Evolutionary conservation across 768 basidiomycete genomes (phyloP), one percentile per base, ranked within the genome.

Genomic region (Aureoboletus auriporus): DNA sequence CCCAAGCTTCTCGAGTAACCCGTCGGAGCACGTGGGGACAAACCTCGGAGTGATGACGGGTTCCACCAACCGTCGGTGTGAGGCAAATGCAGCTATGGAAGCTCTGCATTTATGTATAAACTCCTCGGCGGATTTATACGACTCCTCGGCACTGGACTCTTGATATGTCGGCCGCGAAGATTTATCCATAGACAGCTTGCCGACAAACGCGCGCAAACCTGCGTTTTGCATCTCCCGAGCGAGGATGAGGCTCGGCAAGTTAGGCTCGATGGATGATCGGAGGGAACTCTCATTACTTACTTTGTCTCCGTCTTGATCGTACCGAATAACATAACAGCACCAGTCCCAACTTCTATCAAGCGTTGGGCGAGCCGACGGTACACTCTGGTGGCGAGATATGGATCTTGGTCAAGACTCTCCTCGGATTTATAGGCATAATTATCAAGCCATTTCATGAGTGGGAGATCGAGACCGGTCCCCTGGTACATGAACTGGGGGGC

Each of bases 31-130:
- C 0, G 91, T 91, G 1, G 93, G 93, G 3, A 94, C 84, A 54
- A 94, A 95, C 14, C 93, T 80, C 0, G 93, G 93, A 0, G 93
- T 93, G 46, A 95, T 66, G 9, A 94, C 88, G 1, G 93, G 93
- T 48, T 86, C 78, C 5, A 93, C 76, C 8, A 89, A 73, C 9
- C 75, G 73, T 38, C 63, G 58, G 54, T 81, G 74, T 3, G 60
- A 41, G 0, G 75, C 75, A 1, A 81, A 62, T 17, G 67, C 47
- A 5, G 69, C 57, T 5, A 71, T 67, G 8, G 78, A 61, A 1
- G 66, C 59, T 26, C 60, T 65, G 44, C 86, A 84, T 20, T 63
- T 66, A 4, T 72, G 60, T 38, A 85, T 75, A 56, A 93, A 94
- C 0, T 73, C 70, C 9, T 65, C 50, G 0, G 83, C 82, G 1